Evolutionary conservation across 2,329 filamentous ascomycete genomes (phyloP).

Genomic region (Colletotrichum spinosum): DNA sequence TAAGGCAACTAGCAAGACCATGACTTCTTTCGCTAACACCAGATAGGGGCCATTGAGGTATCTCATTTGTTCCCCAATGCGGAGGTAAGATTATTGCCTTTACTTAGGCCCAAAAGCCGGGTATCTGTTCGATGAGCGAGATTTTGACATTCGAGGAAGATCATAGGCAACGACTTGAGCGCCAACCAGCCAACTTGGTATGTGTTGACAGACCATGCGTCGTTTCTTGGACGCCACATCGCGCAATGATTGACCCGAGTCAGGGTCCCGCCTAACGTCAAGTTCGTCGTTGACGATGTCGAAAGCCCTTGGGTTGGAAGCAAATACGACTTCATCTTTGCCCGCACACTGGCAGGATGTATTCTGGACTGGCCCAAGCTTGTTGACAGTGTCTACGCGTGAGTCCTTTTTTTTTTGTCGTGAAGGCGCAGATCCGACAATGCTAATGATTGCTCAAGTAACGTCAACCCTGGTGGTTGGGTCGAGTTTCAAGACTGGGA

Average conservation of each 20-base stretch:
- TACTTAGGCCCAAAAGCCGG: too few species aligned
- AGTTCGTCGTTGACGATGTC: constrained; percentile 74
- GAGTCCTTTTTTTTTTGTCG: too few species aligned
- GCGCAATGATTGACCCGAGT: not conserved
- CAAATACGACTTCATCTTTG: constrained; percentile 48
- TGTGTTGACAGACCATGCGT: too few species aligned
- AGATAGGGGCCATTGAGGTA: constrained; percentile 18
- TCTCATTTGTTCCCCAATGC: constrained; percentile 4
- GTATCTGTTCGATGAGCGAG: too few species aligned
- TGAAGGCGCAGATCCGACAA: accelerated
- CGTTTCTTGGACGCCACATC: too few species aligned
- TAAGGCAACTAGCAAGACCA: not conserved
- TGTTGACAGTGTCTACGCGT: not conserved
- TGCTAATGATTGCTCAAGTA: constrained; percentile 33
- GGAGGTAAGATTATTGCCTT: not conserved
- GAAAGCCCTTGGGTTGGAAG: constrained; percentile 59
- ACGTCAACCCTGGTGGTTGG: constrained; percentile 49
- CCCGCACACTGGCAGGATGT: constrained; percentile 4
- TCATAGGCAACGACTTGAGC: constrained; percentile 22
- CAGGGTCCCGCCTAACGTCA: constrained; percentile 70
- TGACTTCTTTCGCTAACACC: not conserved
- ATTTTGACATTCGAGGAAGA: not conserved
- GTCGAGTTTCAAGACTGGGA: not conserved
- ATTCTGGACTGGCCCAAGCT: constrained; percentile 14
- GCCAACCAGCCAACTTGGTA: constrained; percentile 19